Evolutionary conservation across 1,284 basidiomycete species (phyloP).

Genomic region (Irpex sp.): DNA sequence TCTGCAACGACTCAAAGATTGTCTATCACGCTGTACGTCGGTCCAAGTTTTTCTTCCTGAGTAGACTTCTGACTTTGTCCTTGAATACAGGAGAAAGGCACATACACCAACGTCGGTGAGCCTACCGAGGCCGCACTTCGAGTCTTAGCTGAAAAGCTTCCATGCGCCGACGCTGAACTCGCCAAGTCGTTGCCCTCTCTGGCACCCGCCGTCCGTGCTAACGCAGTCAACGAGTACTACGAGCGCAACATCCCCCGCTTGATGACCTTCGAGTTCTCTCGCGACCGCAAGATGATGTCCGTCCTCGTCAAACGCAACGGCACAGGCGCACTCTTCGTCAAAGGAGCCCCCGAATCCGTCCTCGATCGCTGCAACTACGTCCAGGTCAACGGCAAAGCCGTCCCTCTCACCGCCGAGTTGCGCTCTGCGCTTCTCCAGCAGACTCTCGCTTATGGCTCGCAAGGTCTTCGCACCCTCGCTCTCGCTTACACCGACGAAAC

Average conservation of each 20-base stretch:
- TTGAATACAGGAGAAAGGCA: conserved; percentile 63
- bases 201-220: conserved; percentile 62
- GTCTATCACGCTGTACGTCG: conserved; percentile 75
- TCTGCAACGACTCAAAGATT: conserved; percentile 92
- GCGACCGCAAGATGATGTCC: conserved; percentile 99
- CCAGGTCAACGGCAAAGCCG: conserved; percentile 56
- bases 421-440: conserved; percentile 62
- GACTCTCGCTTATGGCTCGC: conserved; percentile 71
- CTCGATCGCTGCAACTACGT: conserved; percentile 83
- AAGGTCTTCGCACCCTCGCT: conserved; percentile 89
- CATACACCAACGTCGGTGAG: conserved; percentile 88
- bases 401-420: conserved; percentile 63
- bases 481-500: conserved; percentile 83
- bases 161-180: conserved; percentile 53
- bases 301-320: conserved; percentile 63
- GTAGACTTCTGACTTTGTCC: background rate
- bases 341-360: conserved; percentile 95
- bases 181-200: conserved; percentile 57
- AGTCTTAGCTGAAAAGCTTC: conserved; percentile 90
- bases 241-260: conserved; percentile 75
- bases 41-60: background rate
- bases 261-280: conserved; percentile 94
- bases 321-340: conserved; percentile 76
- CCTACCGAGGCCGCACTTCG: conserved; percentile 96
- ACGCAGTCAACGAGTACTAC: conserved; percentile 82